Percentiles rank a stretch among this genome's conserved stretches.
phyloP scores from a whole-genome alignment of 2,329 filamentous ascomycete species.

The Triangularia setosa region DNA sequence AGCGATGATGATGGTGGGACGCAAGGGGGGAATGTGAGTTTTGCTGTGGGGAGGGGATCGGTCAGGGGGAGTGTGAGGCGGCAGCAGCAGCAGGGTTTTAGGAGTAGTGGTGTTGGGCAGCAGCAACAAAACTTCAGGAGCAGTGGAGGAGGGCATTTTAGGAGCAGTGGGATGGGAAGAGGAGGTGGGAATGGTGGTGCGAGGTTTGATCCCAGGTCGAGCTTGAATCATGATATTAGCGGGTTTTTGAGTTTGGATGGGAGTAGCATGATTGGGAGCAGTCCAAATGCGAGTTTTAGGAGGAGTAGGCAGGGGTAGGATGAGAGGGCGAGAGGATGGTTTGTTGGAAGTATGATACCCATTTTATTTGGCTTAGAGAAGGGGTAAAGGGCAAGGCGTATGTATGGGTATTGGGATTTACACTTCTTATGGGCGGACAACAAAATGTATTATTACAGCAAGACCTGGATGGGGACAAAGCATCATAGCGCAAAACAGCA shows the following conservation, averaged over 20 bases:
- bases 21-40: constrained; percentile 31
- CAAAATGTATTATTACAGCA: neutral
- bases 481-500: neutral
- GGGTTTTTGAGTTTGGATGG: constrained; percentile 54
- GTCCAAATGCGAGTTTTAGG: constrained; percentile 43
- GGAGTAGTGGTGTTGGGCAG: constrained; percentile 29
- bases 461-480: neutral
- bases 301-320: neutral
- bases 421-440: too few species aligned
- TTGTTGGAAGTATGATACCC: constrained; percentile 16
- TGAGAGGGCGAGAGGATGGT: neutral
- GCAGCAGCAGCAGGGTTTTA: constrained; percentile 18
- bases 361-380: neutral
- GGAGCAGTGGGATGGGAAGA: neutral
- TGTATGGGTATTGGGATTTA: too few species aligned
- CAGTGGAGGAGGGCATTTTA: constrained; percentile 34
- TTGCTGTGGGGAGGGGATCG: constrained; percentile 2
- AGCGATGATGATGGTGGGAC: constrained; percentile 42
- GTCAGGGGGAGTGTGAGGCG: constrained; percentile 10
- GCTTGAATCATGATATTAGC: constrained; percentile 49
- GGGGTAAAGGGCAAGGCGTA: neutral
- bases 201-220: constrained; percentile 37
- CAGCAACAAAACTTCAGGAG: constrained; percentile 23
- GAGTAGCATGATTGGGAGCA: constrained; percentile 54
- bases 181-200: neutral